Base-by-base conservation (phyloP, 2,329 filamentous ascomycete species). In the Fusarium sp. region DNA sequence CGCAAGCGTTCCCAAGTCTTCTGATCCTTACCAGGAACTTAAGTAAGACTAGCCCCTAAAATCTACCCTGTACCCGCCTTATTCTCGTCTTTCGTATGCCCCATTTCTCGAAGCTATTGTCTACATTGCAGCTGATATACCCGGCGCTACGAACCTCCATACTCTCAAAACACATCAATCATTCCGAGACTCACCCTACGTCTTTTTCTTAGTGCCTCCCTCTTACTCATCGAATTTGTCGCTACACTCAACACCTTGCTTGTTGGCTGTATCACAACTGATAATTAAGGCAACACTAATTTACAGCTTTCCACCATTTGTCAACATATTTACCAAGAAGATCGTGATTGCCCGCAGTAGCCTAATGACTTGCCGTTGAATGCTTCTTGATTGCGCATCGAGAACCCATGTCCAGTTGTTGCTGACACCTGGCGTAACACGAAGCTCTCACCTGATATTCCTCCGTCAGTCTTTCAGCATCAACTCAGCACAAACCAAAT, bases 361-460 rank as follows among this genome's bases (percentile, higher is more conserved):
- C 28, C 15, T 24, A 8, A 6, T 7, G 15, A 24, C 3, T 18
- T 18, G 0, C 10, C 15, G 5, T 31, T 31, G 10, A 18, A 6
- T 48, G 22, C 30, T n/a, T n/a, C 10, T n/a, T 24, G 22, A 8
- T 24, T 31, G 15, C 22, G 22, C 7, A 24, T 24, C 7, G 3
- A 13, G 7, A 48, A 7, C 28, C 30, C 10, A 24, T 16, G 7
- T 12, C 13, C 44, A 4, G 22, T 48, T 18, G 7, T 16, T 11
- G 15, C 28, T 24, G 13, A 30, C 14, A 18, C 22, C 6, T 24
- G 7, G 22, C 24, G 45, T 31, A 16, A 7, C 28, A 24, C 15
- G 7, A 5, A 13, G 28, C 45, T 24, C 45, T 13, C 11, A 13
- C 9, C 28, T 18, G 7, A 24, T 18, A 18, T 8, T 18, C 5